Base-by-base conservation (phyloP, 2,329 filamentous ascomycete genomes). In the Rachicladosporium sp. region DNA sequence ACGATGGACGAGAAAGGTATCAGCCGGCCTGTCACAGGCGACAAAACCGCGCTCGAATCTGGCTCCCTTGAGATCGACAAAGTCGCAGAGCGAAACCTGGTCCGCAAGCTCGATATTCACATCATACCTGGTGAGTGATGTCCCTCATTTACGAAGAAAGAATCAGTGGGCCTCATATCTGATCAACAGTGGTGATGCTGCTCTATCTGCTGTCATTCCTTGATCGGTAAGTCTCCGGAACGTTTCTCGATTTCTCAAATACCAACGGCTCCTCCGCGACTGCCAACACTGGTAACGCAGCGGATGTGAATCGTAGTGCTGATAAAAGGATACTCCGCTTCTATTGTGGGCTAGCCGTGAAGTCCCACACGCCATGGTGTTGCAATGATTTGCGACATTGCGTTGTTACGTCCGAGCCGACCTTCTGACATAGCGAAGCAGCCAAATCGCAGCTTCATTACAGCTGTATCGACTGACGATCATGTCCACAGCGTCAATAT, bases 191-290 rank as follows among this genome's bases (percentile, higher is more conserved):
- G 40, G 69, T 76, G 42, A 73, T 72, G 64, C 53, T 73, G 35
- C 62, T 74, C 4, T 77, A 74, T 44, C 50, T 77, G 12, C 63
- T 65, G 3, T 72, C 67, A 44, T 74, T 71, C 48, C 58, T 75
- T 31, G 74, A 78, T 52, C 63, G 73, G 61, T 62, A 12, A 73
- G 71, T 10, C 10, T 10, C 10, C 29, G 32, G 36, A 31, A 11
- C 6, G 36, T 38, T 29, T 31, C 9, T 19, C 15, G 15, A 6
- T 27, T 21, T n/a, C 19, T n/a, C 35, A 8, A 6, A 30, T 5
- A 4, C 9, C 9, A 10, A 6, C 12, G 6, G 10, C 6, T 3
- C 10, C 13, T 4, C 6, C 13, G 6, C 10, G 36, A 11, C 13
- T 29, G 11, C 9, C 4, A 15, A 7, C 10, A 10, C 8, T 29